Evolutionary conservation across 192 early-diverging fungal species (phyloP), one percentile per base, ranked within the genome.

Genomic region (Backusella luteola): DNA sequence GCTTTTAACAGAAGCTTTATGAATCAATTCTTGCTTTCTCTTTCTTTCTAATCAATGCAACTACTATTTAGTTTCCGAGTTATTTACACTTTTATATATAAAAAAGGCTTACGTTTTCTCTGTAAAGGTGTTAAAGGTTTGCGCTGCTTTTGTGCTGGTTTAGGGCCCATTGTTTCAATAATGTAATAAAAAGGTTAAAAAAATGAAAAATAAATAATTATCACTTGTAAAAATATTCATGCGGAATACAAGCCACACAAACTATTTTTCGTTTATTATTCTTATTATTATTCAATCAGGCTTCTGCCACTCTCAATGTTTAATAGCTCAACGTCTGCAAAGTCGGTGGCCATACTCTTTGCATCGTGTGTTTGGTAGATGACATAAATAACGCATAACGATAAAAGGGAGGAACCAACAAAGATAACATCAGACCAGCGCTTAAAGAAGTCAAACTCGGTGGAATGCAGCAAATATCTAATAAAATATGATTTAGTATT

Each of bases 401-500:
- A 93, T 12, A 89, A 79, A 11, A 93, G 74, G 0, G 95, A 94
- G n/a, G 92, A 90, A 19, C 96, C 85, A 49, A 98, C 80, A 82
- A 96, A 97, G 17, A 97, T 96, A 8, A 93, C 87, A 83, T 99
- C 97, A 73, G 96, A 96, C 97, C 96, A 97, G 66, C 91, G 91
- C 77, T 94, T 91, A 83, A 96, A 99, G 79, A 95, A 97, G 80
- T 93, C 86, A 74, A 97, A 96, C 67, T 96, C 93, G 17, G 96
- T 90, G 14, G 90, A 85, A 32, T 92, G 93, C 70, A 97, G 80
- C 0, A 95, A 90, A 12, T 90, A 90, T 1, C 93, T 93, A 52
- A 96, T 94, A 76, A 95, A 12, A 23, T 6, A 3, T 0, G 3
- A n/a, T 15, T 26, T 52, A 3, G 7, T 44, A 36, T 23, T 29